Evolutionary conservation across 2,329 filamentous ascomycete genomes (phyloP), one percentile per base, ranked within the genome.

Genomic region (Helotiales sp.): DNA sequence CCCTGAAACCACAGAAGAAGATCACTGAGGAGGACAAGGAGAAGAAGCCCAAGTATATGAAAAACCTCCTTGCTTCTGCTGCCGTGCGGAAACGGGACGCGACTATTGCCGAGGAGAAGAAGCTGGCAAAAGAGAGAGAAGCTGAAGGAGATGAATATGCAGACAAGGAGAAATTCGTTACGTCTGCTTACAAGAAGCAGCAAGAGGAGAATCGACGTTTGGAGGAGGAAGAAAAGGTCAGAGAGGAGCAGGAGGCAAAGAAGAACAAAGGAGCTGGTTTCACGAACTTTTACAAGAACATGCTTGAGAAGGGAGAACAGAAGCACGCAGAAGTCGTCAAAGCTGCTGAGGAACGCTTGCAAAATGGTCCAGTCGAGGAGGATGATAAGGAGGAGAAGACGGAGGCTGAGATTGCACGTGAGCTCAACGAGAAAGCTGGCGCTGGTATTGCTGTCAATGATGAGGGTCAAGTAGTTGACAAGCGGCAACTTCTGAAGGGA

Each of bases 81-180:
- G 87, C 90, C 56, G 79, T 89, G 55, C 84, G 90, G 55, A 91
- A 93, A 71, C 85, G 90, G 54, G 90, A 95, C 71, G 83, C 88
- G 47, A 79, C 89, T 49, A 86, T 92, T 27, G 90, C 90, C 2
- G 87, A 90, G 69, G 90, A 95, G 75, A 91, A 91, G 74, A 84
- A 89, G 72, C 80, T 95, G 66, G 86, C 89, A 66, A 81, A 86
- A 24, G 90, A 95, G 71, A 81, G 90, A 46, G 90, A 90, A 67
- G 87, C 84, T 0, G 91, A 95, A 71, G 90, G 90, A 17, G 90
- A 93, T 31, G 88, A 89, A 69, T 95, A 86, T 67, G 88, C 82
- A 0, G 90, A 88, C 67, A 95, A 93, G 75, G 91, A 95, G 70
- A 90, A 88, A 73, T 95, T 95, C 65, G 91, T 95, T 31, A 95